Conservation (phyloP, 257 asterid genomes). For the Oldenlandia corymbosa region DNA sequence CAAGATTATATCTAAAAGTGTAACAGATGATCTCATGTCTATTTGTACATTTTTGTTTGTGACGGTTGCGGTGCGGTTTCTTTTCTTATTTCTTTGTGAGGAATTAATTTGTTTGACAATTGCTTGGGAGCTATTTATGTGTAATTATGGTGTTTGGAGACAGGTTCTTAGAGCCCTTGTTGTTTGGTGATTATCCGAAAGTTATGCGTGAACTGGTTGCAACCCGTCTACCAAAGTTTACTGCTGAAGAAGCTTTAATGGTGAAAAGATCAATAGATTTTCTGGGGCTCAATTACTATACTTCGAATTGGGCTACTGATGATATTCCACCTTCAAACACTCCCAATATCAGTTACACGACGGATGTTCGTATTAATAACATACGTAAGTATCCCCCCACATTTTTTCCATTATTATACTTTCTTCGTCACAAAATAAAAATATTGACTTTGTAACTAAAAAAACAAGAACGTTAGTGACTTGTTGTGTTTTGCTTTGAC, state of each 20-base stretch:
- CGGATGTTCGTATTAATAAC: neutral
- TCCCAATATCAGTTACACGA: slow-evolving; percentile 2
- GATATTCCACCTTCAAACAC: neutral
- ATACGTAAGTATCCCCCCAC: neutral
- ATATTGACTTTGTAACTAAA: too few relatives aligned
- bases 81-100: too few relatives aligned
- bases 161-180: slow-evolving; percentile 11
- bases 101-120: too few relatives aligned
- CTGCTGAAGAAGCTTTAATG: neutral
- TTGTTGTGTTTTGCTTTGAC: neutral
- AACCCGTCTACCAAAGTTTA: slow-evolving; percentile 12
- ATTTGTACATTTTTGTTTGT: too few relatives aligned
- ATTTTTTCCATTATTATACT: neutral
- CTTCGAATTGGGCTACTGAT: slow-evolving; percentile 20
- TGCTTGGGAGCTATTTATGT: too few relatives aligned
- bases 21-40: too few relatives aligned
- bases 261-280: slow-evolving; percentile 23
- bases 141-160: too few relatives aligned
- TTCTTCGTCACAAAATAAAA: too few relatives aligned
- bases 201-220: slow-evolving; percentile 13
- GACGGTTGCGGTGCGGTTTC: too few relatives aligned
- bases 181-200: slow-evolving; percentile 15
- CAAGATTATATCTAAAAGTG: too few relatives aligned
- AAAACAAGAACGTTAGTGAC: too few relatives aligned
- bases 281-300: slow-evolving; percentile 23